Evolutionary conservation across 2,329 filamentous ascomycete species (phyloP).

Genomic region (Ascochyta lentis): DNA sequence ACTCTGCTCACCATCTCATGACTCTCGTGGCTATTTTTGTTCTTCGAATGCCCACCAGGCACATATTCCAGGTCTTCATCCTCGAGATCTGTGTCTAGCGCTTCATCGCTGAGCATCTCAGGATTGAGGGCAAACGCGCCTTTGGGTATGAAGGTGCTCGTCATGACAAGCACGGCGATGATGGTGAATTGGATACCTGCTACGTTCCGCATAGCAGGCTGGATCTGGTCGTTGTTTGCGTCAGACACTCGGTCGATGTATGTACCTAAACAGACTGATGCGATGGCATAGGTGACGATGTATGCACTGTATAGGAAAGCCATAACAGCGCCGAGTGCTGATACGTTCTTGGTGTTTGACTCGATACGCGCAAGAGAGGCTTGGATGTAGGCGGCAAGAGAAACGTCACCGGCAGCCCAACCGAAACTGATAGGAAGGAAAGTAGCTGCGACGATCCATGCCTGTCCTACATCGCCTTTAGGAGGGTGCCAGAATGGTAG

Average conservation of each 20-base stretch:
- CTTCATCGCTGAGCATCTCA: constrained; percentile 50
- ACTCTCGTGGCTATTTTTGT: constrained; percentile 31
- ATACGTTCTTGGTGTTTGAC: constrained; percentile 54
- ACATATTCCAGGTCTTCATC: constrained; percentile 37
- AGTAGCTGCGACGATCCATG: constrained; percentile 56
- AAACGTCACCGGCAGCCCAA: constrained; percentile 61
- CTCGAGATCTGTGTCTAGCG: constrained; percentile 44
- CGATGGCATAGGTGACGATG: constrained; percentile 57
- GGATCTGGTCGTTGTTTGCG: constrained; percentile 47
- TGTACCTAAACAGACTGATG: constrained; percentile 53
- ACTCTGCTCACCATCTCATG: constrained; percentile 32
- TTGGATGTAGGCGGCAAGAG: constrained; percentile 60
- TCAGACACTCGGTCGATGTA: constrained; percentile 56
- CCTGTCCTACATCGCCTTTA: constrained; percentile 50
- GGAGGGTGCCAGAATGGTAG: constrained; percentile 56
- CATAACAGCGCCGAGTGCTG: constrained; percentile 60
- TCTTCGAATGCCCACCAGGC: constrained; percentile 24
- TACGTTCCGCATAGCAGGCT: constrained; percentile 52
- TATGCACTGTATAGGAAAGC: constrained; percentile 60
- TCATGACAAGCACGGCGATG: constrained; percentile 51
- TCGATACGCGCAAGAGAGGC: constrained; percentile 57
- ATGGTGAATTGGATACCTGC: constrained; percentile 58
- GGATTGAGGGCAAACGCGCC: constrained; percentile 56
- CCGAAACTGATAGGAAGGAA: constrained; percentile 56
- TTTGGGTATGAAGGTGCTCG: constrained; percentile 56